Evolutionary conservation across 176 grass and related monocot species (phyloP).

Genomic region (Musa schizocarpa): DNA sequence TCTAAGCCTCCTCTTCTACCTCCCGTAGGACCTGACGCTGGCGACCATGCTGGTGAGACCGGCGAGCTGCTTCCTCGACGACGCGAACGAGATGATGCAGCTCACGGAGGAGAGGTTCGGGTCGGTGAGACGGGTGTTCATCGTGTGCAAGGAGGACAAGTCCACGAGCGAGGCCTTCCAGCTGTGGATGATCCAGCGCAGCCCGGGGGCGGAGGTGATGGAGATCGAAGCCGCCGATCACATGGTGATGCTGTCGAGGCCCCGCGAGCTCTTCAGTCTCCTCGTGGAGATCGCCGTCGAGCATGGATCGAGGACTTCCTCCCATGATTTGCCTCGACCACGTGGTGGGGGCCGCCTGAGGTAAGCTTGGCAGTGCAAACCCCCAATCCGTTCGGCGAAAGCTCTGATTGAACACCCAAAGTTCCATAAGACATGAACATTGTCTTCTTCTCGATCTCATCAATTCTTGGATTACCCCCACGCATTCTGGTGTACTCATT

Average conservation of each 20-base stretch:
- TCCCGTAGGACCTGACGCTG: neutral
- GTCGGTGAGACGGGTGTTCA: neutral
- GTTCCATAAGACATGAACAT: no score
- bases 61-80: neutral
- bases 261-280: conserved; percentile 9
- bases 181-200: conserved; percentile 17
- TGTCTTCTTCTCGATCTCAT: no score
- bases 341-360: no score
- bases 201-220: conserved; percentile 15
- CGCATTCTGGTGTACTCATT: no score
- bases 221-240: conserved; percentile 30
- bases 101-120: neutral
- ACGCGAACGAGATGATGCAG: neutral
- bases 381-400: no score
- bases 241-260: conserved; percentile 29
- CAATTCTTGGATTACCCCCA: no score
- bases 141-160: conserved; percentile 26
- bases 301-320: neutral
- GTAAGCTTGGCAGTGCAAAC: no score
- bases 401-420: no score
- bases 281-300: conserved; percentile 6
- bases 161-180: conserved; percentile 14
- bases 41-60: neutral
- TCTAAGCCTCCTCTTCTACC: no score
- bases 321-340: no score